These are phyloP conservation scores for Tetrapyrgos nigripes DNA, from an alignment of 1,284 basidiomycete species.

Conservation along the genomic window DNA sequence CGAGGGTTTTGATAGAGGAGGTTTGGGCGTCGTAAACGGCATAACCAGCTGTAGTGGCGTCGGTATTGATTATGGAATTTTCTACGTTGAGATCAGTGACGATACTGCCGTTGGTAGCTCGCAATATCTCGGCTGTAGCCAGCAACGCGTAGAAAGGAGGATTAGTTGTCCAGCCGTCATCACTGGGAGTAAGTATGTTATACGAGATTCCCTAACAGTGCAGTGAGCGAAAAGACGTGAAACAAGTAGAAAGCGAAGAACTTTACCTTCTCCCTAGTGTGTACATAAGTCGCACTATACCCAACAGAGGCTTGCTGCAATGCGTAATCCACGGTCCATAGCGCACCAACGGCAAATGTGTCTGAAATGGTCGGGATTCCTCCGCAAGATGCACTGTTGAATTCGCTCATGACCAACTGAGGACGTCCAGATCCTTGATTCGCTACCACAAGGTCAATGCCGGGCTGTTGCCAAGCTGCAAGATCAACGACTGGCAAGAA, in stretches of 20 bases:
- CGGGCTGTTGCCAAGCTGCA: slow-evolving; percentile 51
- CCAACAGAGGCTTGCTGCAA: slow-evolving; percentile 58
- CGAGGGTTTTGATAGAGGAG: slow-evolving; percentile 46
- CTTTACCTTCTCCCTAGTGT: slow-evolving; percentile 50
- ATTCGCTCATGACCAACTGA: slow-evolving; percentile 65
- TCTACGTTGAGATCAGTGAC: slow-evolving; percentile 59
- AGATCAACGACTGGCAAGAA: slow-evolving; percentile 39
- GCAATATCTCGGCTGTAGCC: slow-evolving; percentile 60
- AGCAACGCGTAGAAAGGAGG: slow-evolving; percentile 65
- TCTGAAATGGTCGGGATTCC: slow-evolving; percentile 56
- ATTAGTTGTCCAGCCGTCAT: slow-evolving; percentile 54
- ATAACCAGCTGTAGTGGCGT: slow-evolving; percentile 56
- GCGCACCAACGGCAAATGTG: slow-evolving; percentile 62
- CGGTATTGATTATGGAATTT: slow-evolving; percentile 43
- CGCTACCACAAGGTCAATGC: slow-evolving; percentile 37
- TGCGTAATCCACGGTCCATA: slow-evolving; percentile 65
- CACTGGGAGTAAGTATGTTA: slow-evolving; percentile 55
- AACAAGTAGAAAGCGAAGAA: not conserved
- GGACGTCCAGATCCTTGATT: slow-evolving; percentile 30
- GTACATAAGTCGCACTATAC: slow-evolving; percentile 53
- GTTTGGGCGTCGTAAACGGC: slow-evolving; percentile 58
- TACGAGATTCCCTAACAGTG: slow-evolving; percentile 47
- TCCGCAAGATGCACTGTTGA: slow-evolving; percentile 72
- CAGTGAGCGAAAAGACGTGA: not conserved
- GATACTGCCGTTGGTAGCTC: slow-evolving; percentile 46